A percentile compares a stretch with the other conserved stretches of the same genome.
Evolutionary conservation across 164 flowering plant species (phyloP).

Genomic region (Amborella trichopoda): DNA sequence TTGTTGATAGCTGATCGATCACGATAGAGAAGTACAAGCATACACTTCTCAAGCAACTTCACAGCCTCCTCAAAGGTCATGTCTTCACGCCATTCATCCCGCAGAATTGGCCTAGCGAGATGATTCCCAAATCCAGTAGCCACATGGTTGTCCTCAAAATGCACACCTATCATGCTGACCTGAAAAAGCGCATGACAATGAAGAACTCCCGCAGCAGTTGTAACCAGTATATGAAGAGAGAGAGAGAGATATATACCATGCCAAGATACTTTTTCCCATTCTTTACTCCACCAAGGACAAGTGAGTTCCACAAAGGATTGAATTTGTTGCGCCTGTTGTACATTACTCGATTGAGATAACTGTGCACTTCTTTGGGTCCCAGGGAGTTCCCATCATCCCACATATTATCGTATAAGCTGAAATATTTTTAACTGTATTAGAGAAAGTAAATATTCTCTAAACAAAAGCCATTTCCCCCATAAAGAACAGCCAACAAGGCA

Average conservation of each 20-base stretch:
- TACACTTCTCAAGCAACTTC: conserved; percentile 81
- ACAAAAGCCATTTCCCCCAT: neutral
- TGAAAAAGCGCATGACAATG: conserved; percentile 9
- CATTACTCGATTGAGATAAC: conserved; percentile 46
- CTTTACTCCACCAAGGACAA: conserved; percentile 91
- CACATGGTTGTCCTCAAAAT: conserved; percentile 76
- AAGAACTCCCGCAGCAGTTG: neutral
- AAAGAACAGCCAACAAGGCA: too few relatives aligned
- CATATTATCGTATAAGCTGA: conserved; percentile 87
- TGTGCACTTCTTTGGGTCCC: conserved; percentile 95
- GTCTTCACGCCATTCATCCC: conserved; percentile 82
- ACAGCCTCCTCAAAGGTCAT: conserved; percentile 92
- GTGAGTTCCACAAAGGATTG: conserved; percentile 87
- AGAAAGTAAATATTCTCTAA: neutral
- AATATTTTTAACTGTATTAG: neutral
- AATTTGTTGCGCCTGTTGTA: conserved; percentile 30
- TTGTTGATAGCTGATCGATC: conserved; percentile 96
- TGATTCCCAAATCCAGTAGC: conserved; percentile 99
- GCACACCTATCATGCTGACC: conserved; percentile 96
- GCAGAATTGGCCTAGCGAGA: conserved; percentile 86
- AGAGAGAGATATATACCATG: conserved; percentile 29
- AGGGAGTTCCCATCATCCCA: conserved; percentile 97
- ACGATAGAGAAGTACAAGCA: conserved; percentile 88
- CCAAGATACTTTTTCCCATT: conserved; percentile 96
- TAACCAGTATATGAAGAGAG: neutral